A percentile compares a stretch with the other conserved stretches of the same genome.
phyloP scores from a whole-genome alignment of 257 asterid species.

The Solanum rostratum region DNA sequence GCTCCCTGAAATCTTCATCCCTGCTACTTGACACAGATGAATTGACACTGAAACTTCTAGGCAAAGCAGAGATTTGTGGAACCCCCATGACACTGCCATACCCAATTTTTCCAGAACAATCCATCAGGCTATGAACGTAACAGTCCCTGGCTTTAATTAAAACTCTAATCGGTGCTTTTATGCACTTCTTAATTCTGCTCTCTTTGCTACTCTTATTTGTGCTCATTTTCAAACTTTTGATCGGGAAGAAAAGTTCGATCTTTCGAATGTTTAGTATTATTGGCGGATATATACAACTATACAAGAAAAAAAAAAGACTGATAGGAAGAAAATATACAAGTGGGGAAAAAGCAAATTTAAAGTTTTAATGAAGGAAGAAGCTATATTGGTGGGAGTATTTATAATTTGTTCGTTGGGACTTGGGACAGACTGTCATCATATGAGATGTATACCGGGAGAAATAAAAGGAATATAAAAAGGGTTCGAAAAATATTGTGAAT shows the following conservation, averaged over 20 bases:
- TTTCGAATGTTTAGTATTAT: neutral
- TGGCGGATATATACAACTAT: neutral
- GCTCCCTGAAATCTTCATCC: conserved; percentile 4
- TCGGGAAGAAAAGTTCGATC: neutral
- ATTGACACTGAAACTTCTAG: conserved; percentile 5
- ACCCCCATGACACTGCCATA: neutral
- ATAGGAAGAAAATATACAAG: neutral
- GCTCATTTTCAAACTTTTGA: neutral
- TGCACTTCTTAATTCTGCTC: neutral
- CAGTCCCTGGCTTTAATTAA: neutral
- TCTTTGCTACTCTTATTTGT: neutral
- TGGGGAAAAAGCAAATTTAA: neutral
- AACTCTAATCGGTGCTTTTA: neutral
- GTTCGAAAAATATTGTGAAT: too few relatives aligned
- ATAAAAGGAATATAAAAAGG: neutral
- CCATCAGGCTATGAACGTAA: neutral
- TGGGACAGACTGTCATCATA: neutral
- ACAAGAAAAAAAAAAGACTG: neutral
- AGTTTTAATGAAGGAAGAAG: neutral
- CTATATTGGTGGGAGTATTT: neutral
- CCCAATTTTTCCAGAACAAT: neutral
- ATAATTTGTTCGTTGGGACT: neutral
- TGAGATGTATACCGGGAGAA: too few relatives aligned
- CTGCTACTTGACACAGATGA: neutral
- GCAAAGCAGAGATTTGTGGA: neutral